These are phyloP conservation scores for Malus hybrid DNA, from an alignment of 331 rosid species.

Conservation along the genomic window DNA sequence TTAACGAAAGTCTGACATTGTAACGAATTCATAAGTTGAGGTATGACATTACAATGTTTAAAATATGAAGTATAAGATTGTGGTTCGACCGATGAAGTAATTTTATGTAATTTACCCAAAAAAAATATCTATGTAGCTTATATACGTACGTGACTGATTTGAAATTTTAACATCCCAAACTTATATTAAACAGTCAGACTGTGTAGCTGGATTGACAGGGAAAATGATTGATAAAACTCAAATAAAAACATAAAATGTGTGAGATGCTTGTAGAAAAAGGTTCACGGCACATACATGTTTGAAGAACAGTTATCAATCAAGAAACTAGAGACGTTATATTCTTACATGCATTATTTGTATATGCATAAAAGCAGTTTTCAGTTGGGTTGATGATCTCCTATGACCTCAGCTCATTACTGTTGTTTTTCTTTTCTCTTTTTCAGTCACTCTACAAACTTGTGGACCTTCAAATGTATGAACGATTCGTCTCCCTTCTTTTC, in stretches of 20 bases:
- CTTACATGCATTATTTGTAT: not conserved
- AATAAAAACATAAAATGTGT: not conserved
- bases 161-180: not conserved
- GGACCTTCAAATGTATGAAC: slow-evolving; percentile 21
- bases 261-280: not conserved
- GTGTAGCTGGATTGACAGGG: not conserved
- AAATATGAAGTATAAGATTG: too few relatives aligned
- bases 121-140: not conserved
- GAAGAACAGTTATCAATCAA: not conserved
- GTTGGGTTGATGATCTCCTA: not conserved
- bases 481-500: slow-evolving; percentile 10
- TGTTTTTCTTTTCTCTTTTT: not conserved
- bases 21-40: too few relatives aligned
- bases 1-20: too few relatives aligned
- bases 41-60: too few relatives aligned
- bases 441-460: slow-evolving; percentile 2
- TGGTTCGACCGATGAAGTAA: too few relatives aligned
- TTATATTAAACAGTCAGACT: not conserved
- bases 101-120: too few relatives aligned
- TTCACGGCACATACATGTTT: not conserved
- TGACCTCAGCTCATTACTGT: not conserved
- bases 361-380: not conserved
- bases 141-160: not conserved
- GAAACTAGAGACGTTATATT: not conserved
- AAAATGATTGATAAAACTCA: not conserved